Percentiles rank a stretch among this genome's conserved stretches.
phyloP scores from a whole-genome alignment of 2,329 filamentous ascomycete species.

The Fusarium sp. region DNA sequence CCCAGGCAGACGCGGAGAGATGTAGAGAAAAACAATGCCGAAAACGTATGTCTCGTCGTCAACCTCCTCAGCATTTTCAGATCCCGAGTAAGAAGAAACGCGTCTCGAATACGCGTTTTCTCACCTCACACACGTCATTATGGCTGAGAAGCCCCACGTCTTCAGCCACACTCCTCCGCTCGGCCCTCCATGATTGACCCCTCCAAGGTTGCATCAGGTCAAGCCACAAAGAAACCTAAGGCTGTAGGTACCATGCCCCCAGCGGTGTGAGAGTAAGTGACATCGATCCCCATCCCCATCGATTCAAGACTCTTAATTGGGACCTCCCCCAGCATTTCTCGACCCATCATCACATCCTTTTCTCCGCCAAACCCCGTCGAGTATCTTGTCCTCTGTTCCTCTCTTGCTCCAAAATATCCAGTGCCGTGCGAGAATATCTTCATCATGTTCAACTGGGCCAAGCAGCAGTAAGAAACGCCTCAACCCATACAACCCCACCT shows the following conservation, averaged over 20 bases:
- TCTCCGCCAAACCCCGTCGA: constrained; percentile 7
- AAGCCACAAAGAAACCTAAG: background rate
- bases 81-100: constrained; percentile 12
- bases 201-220: constrained; percentile 13
- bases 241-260: constrained; percentile 2
- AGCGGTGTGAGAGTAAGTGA: constrained; percentile 42
- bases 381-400: constrained; percentile 5
- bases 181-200: constrained; percentile 20
- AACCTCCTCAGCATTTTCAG: background rate
- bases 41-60: background rate
- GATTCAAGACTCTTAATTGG: constrained; percentile 30
- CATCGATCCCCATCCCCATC: constrained; percentile 16
- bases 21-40: background rate
- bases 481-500: constrained; percentile 25
- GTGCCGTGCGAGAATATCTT: constrained; percentile 11
- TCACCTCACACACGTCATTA: constrained; percentile 34
- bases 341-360: constrained; percentile 37
- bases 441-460: constrained; percentile 93
- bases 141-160: constrained; percentile 20
- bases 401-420: background rate
- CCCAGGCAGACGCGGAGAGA: too few relatives aligned
- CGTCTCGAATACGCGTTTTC: constrained; percentile 34
- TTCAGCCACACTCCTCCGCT: constrained; percentile 26
- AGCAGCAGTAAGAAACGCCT: constrained; percentile 77
- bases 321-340: constrained; percentile 38